Evolutionary conservation across 1,284 basidiomycete species (phyloP), one percentile per base, ranked within the genome.

Genomic region (Ustilago lituana): DNA sequence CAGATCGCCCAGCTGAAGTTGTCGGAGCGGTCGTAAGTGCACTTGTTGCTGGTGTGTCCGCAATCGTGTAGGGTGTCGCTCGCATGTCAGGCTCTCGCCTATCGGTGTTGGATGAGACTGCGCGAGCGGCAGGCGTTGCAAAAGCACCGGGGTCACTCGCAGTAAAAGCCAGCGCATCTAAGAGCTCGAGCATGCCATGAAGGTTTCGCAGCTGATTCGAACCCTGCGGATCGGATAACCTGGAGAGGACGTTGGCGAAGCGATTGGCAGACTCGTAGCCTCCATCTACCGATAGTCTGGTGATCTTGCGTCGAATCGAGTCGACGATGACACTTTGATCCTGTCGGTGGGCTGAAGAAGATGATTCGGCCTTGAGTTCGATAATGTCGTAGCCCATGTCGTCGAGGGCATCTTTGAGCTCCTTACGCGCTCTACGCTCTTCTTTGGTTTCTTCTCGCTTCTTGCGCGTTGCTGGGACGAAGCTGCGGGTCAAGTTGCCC

Each of bases 351-450:
- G 32, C 39, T 14, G 46, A 37, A 2, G 51, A 44, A 4, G 59
- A 40, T 3, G 62, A 38, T 23, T 66, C 51, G 5, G 59, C 68
- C 46, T 63, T 62, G 32, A 66, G 55, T 54, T 71, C 62, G 39
- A 71, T 66, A 27, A 66, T 66, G 33, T 71, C 63, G 58, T 66
- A 66, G 35, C 63, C 59, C 68, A 62, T 66, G 24, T 71, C 68
- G 22, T 71, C 68, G 9, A 71, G 63, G 4, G 58, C 46, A 55
- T 66, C 62, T 29, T 66, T 66, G 36, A 66, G 68, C 52, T 62
- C 63, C 37, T 63, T 66, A 32, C 68, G 58, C 32, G 51, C 47
- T 37, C 56, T 47, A 12, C 62, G 41, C 19, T 71, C 63, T 29
- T 71, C 59, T 19, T 58, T 56, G 12, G 54, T 52, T 33, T 71